These are phyloP conservation scores for Populus hybrid DNA, from an alignment of 441 rosid species.

Conservation along the genomic window DNA sequence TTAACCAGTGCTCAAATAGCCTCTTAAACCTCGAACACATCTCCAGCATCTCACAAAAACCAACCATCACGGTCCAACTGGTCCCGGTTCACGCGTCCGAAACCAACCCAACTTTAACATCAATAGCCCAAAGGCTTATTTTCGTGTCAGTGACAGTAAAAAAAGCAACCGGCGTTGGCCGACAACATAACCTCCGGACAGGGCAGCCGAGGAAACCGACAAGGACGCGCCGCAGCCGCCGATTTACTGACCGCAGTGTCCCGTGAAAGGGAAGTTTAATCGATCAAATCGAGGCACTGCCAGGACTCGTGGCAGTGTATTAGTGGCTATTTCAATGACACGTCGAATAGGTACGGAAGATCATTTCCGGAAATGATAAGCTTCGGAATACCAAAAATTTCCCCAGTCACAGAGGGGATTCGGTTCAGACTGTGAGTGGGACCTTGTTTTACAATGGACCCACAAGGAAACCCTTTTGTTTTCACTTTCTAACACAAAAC, in stretches of 20 bases:
- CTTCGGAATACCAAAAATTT: conserved; percentile 30
- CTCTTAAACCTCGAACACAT: conserved; percentile 6
- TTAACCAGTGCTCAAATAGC: background rate
- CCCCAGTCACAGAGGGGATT: background rate
- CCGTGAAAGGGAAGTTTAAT: conserved; percentile 46
- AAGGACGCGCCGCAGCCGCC: conserved; percentile 55
- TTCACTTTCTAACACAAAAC: background rate
- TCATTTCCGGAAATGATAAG: conserved; percentile 28
- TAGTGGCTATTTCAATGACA: background rate
- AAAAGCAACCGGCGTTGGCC: conserved; percentile 18
- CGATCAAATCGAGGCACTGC: background rate
- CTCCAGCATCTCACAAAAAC: background rate
- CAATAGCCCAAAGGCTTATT: background rate
- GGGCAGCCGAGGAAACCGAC: conserved; percentile 37
- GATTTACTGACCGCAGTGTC: conserved; percentile 36
- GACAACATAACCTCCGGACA: conserved; percentile 22
- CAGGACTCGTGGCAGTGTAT: conserved; percentile 19
- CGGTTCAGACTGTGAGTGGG: background rate
- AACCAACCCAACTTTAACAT: background rate
- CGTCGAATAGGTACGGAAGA: conserved; percentile 14
- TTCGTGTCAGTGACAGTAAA: conserved; percentile 3
- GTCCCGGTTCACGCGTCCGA: background rate
- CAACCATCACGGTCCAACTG: background rate
- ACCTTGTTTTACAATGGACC: background rate
- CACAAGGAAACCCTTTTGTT: background rate